Evolutionary conservation across 805 yeast species (phyloP), one percentile per base, ranked within the genome.

Genomic region (Candida glaebosa): DNA sequence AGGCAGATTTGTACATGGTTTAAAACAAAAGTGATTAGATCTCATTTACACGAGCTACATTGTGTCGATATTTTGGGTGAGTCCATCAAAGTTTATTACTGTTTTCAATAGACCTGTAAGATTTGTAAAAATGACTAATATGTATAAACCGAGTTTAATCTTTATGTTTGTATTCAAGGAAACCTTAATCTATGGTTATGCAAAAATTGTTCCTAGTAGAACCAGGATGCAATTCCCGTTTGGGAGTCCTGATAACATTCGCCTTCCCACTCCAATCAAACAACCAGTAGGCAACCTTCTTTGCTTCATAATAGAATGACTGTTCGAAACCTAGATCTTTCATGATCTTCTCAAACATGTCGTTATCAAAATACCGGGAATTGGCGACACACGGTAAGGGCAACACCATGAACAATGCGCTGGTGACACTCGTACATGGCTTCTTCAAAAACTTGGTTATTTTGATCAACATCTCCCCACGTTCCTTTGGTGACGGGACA

Each of bases 381-480:
- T 91, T 90, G 6, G 67, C 58, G 1, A 87, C 68, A 57, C 99
- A 91, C 0, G 98, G 96, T 26, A 85, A 68, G 0, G 99, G 99
- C 3, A 91, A 64, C 5, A 91, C 98, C 9, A 91, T 60, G 55
- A 91, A 90, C 4, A 89, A 59, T 25, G 70, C 54, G 4, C 78
- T 68, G 3, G 59, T 44, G 5, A 49, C 39, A 3, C 38, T 40
- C 0, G 22, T 18, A 2, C 44, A 40, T 3, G 75, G 69, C 3
- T 55, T 54, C 30, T 61, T 62, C 30, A 90, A 63, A 53, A 87
- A 90, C 19, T 65, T 42, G 3, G 77, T 63, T 7, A 87, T 75
- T 41, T 84, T 57, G 26, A 55, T 53, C 47, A 89, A 65, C 97
- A 91, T 91, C 4, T 74, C 76, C 2, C 97, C 97, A 40, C 99